A percentile compares a stretch with the other conserved stretches of the same genome.
These are phyloP conservation scores for Penicillium crystallinum DNA, from an alignment of 495 filamentous ascomycete species.

Conservation along the genomic window DNA sequence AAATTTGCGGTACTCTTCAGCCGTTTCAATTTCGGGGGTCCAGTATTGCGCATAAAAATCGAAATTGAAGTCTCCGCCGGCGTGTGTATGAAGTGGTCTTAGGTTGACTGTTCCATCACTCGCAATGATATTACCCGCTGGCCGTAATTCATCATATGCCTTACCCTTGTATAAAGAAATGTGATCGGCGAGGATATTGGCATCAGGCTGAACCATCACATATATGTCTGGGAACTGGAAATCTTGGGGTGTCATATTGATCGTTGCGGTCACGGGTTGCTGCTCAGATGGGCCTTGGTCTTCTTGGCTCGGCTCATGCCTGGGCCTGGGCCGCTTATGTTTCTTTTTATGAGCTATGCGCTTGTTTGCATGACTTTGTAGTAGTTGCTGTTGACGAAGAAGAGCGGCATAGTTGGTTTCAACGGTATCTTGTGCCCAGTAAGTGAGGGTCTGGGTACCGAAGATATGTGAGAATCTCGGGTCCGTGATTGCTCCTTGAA, in stretches of 20 bases:
- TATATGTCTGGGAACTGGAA: background rate
- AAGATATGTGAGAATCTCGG: background rate
- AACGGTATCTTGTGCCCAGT: background rate
- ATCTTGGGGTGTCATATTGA: background rate
- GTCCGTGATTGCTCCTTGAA: slow-evolving; percentile 3
- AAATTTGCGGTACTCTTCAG: background rate
- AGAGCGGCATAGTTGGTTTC: background rate
- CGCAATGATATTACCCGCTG: background rate
- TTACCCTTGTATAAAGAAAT: background rate
- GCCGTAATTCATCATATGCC: background rate
- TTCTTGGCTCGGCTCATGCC: background rate
- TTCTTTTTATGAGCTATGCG: slow-evolving; percentile 1
- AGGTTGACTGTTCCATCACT: slow-evolving; percentile 1
- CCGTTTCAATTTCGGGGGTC: background rate
- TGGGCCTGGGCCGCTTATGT: background rate
- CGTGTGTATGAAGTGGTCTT: background rate
- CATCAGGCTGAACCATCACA: background rate
- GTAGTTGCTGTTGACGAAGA: background rate
- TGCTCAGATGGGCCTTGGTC: background rate
- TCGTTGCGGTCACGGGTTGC: background rate
- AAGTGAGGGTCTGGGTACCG: background rate
- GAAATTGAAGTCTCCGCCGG: background rate
- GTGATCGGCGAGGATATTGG: background rate
- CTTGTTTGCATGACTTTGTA: background rate
- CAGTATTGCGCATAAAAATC: background rate